A percentile compares a stretch with the other conserved stretches of the same genome.
Evolutionary conservation across 2,329 filamentous ascomycete species (phyloP).

Genomic region (Penicillium hordei): DNA sequence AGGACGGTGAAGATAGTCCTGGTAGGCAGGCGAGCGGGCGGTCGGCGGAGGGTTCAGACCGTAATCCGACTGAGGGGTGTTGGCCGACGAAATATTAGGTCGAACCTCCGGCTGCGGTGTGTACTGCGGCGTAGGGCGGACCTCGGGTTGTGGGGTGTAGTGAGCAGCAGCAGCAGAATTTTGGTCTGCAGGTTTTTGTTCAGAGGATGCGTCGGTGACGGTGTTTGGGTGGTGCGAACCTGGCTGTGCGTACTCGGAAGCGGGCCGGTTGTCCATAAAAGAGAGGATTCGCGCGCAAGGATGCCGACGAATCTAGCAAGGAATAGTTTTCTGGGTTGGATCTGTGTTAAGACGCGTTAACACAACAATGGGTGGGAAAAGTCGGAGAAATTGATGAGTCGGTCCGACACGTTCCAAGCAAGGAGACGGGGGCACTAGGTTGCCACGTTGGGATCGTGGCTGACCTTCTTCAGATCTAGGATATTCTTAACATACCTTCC

Average conservation of each 20-base stretch:
- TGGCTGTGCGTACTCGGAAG: constrained; percentile 80
- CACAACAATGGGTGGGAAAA: constrained; percentile 27
- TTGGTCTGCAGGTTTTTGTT: constrained; percentile 84
- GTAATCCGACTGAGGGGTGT: constrained; percentile 89
- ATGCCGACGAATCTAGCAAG: constrained; percentile 10
- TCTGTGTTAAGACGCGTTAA: constrained; percentile 35
- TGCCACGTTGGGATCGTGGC: constrained; percentile 23
- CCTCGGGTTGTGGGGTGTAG: constrained; percentile 42
- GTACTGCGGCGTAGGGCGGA: constrained; percentile 62
- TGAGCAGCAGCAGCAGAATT: constrained; percentile 70
- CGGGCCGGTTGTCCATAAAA: constrained; percentile 62
- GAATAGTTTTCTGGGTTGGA: constrained; percentile 19
- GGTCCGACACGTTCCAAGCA: constrained; percentile 22
- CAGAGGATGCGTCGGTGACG: constrained; percentile 67
- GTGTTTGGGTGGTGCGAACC: constrained; percentile 68
- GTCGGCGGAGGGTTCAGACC: constrained; percentile 67
- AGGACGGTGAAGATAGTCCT: constrained; percentile 79
- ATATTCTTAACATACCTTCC: constrained; percentile 2
- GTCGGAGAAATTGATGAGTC: constrained; percentile 25
- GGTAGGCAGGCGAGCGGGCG: constrained; percentile 79
- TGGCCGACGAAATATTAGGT: constrained; percentile 71
- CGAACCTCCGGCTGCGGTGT: constrained; percentile 77
- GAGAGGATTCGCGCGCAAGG: constrained; percentile 29
- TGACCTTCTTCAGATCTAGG: constrained; percentile 6
- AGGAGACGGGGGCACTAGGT: constrained; percentile 18